Evolutionary conservation across 2,329 filamentous ascomycete species (phyloP).

Genomic region (Hortaea werneckii): DNA sequence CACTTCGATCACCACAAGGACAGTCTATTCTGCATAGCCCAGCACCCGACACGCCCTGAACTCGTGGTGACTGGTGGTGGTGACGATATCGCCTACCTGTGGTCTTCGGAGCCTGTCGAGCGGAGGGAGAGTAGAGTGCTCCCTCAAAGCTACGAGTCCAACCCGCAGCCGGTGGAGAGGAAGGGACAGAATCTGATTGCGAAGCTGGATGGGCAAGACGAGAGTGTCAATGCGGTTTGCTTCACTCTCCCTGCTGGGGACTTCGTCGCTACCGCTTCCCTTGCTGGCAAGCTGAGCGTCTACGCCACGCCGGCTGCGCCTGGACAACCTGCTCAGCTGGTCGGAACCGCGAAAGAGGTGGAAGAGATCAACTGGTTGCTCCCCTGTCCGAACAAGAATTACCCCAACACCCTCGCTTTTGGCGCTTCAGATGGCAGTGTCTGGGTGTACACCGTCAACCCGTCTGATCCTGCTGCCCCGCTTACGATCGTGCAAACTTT

Average conservation of each 20-base stretch:
- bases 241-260: constrained; percentile 80
- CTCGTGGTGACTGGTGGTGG: constrained; percentile 83
- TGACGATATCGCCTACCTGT: constrained; percentile 77
- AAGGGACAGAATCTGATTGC: constrained; percentile 57
- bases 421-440: constrained; percentile 86
- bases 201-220: constrained; percentile 77
- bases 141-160: constrained; percentile 63
- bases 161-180: constrained; percentile 47
- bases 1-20: constrained; percentile 88
- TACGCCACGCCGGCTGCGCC: constrained; percentile 21
- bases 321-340: constrained; percentile 37
- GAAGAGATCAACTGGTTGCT: constrained; percentile 89
- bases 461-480: constrained; percentile 48
- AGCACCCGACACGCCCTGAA: constrained; percentile 69
- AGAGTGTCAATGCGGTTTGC: constrained; percentile 76
- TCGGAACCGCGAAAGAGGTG: constrained; percentile 77
- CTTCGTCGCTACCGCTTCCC: constrained; percentile 73
- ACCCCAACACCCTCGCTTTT: constrained; percentile 74
- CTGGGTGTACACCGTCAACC: constrained; percentile 87
- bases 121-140: constrained; percentile 52
- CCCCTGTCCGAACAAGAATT: constrained; percentile 59
- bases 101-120: constrained; percentile 58
- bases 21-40: constrained; percentile 88
- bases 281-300: constrained; percentile 73
- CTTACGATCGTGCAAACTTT: constrained; percentile 82